Conservation (phyloP, 306 rosid genomes). For the Pyrus pyrifolia region DNA sequence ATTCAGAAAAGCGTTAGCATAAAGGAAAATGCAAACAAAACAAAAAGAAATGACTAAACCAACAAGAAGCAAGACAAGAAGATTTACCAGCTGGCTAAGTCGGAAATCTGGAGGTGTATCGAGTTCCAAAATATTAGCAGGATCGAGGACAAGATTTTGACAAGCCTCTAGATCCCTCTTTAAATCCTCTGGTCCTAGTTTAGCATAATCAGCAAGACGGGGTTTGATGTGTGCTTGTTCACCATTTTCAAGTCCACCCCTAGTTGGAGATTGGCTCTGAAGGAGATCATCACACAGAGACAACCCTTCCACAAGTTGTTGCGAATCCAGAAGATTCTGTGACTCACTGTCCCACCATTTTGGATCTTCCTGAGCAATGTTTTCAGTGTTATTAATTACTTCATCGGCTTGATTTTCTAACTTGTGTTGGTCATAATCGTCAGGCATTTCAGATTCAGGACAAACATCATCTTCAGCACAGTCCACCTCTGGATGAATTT, state of each 20-base stretch:
- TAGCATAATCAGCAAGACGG: constrained; percentile 54
- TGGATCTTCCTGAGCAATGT: constrained; percentile 43
- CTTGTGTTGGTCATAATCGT: constrained; percentile 16
- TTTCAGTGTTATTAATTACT: constrained; percentile 27
- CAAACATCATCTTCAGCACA: neutral
- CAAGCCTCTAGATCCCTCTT: constrained; percentile 83
- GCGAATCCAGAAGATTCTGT: constrained; percentile 67
- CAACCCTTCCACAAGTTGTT: constrained; percentile 73
- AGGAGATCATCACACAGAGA: constrained; percentile 63
- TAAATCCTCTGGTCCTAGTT: constrained; percentile 58
- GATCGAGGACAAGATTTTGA: constrained; percentile 51
- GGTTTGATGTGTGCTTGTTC: constrained; percentile 32
- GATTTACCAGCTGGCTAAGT: constrained; percentile 74
- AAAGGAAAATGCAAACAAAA: neutral
- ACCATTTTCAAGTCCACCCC: constrained; percentile 26
- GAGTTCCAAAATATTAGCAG: constrained; percentile 39
- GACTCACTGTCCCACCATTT: constrained; percentile 90
- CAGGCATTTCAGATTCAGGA: constrained; percentile 28
- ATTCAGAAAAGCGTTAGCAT: neutral
- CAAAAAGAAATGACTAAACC: neutral
- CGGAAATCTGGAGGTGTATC: constrained; percentile 66
- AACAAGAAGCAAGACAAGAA: neutral
- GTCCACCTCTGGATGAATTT: constrained; percentile 13
- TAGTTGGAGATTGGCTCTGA: constrained; percentile 70
- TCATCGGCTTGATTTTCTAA: constrained; percentile 24